Base-by-base conservation (phyloP, 441 rosid genomes). In the Geranium incanum region DNA sequence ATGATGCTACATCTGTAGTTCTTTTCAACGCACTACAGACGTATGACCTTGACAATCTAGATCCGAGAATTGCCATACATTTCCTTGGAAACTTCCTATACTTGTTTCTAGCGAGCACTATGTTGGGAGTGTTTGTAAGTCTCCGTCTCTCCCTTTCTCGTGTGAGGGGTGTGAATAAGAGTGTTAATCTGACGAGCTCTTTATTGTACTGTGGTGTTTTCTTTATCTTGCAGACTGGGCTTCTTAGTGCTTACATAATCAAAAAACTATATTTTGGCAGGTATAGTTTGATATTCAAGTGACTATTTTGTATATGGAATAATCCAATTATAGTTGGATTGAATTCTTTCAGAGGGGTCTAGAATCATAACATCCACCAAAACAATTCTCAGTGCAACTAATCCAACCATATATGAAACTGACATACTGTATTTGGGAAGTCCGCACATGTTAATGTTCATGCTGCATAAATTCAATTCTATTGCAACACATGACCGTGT, bases 1-100 rank as follows among this genome's bases (percentile, higher is more conserved):
- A 89, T 76, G 95, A 87, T 79, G 92, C 91, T 57, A 89, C 92
- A 57, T 89, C 92, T 39, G 85, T 87, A 70, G 92, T 89, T 81
- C 84, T 89, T 63, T 89, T 79, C 80, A 87, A 87, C 57, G 78
- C 95, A 21, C 83, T 87, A 36, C 91, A 84, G 62, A 81, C 89
- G 0, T 36, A 86, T 0, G 79, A 83, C 63, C 74, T 84, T 70
- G 67, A 38, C 74, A 15, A 77, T 37, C 69, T 87, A 60, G 75
- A 81, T 77, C 80, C 74, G 71, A 59, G 64, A 4, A 77, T 71
- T 1, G 76, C 81, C 28, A 75, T 86, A 71, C 79, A 75, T 66
- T 76, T 89, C 74, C 68, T 87, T 16, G 90, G 86, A 13, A 83
- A 77, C 45, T 87, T 87, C 83, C 86, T 87, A 70, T 89, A 86